A percentile compares a stretch with the other conserved stretches of the same genome.
Evolutionary conservation across 257 asterid genomes (phyloP).

Genomic region (Nicotiana tabacum): DNA sequence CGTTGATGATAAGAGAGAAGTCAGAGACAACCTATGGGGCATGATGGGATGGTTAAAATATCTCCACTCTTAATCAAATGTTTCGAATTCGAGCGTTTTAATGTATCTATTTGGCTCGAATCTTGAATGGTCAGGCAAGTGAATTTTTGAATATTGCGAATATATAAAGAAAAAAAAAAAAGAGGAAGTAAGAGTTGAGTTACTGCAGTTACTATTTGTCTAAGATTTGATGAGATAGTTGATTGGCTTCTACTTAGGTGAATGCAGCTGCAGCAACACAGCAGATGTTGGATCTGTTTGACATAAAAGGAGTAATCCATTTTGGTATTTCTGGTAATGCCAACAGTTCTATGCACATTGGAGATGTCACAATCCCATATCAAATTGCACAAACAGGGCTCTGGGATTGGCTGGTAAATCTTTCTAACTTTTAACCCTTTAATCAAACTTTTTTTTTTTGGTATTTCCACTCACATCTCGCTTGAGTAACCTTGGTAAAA

Average conservation of each 20-base stretch:
- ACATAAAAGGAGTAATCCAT: constrained; percentile 43
- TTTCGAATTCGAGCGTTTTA: not conserved
- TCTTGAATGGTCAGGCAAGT: not conserved
- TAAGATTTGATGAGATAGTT: not conserved
- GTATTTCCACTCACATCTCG: too few relatives aligned
- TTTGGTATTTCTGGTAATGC: constrained; percentile 64
- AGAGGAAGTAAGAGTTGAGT: not conserved
- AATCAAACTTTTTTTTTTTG: not conserved
- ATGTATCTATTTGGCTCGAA: not conserved
- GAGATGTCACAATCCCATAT: constrained; percentile 51
- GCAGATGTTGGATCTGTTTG: constrained; percentile 55
- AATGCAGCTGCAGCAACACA: constrained; percentile 75
- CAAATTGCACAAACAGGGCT: constrained; percentile 49
- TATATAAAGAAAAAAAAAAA: not conserved
- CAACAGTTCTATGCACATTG: constrained; percentile 45
- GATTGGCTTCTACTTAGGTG: constrained; percentile 26
- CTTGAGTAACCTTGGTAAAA: too few relatives aligned
- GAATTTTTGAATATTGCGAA: not conserved
- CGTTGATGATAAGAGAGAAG: not conserved
- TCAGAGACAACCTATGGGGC: too few relatives aligned
- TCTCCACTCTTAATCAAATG: not conserved
- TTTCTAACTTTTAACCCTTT: not conserved
- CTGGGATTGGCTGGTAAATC: constrained; percentile 70
- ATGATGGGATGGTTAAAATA: not conserved
- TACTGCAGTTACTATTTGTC: not conserved